Base-by-base conservation (phyloP, 2,329 filamentous ascomycete species). In the Fusarium euwallaceae region DNA sequence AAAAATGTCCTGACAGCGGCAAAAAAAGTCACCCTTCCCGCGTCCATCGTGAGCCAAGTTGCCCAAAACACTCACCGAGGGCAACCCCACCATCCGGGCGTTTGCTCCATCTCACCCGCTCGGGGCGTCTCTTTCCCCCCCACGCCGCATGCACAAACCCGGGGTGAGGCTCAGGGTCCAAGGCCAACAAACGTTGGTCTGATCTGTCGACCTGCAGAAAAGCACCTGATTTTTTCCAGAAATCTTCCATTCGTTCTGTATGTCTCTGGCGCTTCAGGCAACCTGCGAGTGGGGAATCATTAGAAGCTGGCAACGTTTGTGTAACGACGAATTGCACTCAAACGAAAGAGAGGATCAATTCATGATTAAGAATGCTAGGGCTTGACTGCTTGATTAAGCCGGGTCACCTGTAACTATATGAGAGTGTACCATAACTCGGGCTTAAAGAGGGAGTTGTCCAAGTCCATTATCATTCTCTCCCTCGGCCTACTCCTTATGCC, bases 61-160 rank as follows among this genome's bases (percentile, higher is more conserved):
- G 59, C 70, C 74, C 61, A 66, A 76, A 70, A 32, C 27, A 39
- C 63, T 77, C 75, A 77, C 75, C 75, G 66, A 74, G 56, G 58
- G 66, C 66, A 66, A 69, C 66, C 22, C 55, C 55, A 58, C 55
- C 39, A 56, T 27, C 34, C 43, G 22, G 22, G 43, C 43, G 22
- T 16, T 16, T 68, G 48, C 53, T 51, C 62, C 45, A 39, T 53
- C 55, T 45, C 62, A 32, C 29, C 41, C 41, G 32, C 41, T 17
- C 34, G 22, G 41, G 10, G 55, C 53, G 29, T 37, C 53, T 37
- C 32, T 37, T 37, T 37, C 36, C 66, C 68, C 64, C 72, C 67
- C 70, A 75, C 72, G 71, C 64, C 51, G 39, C 24, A 41, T 59
- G 56, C 36, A 68, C 53, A 65, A 62, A 64, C 48, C 22, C 32